Base-by-base conservation (phyloP, 106 monocot species). In the Narthecium ossifragum region DNA sequence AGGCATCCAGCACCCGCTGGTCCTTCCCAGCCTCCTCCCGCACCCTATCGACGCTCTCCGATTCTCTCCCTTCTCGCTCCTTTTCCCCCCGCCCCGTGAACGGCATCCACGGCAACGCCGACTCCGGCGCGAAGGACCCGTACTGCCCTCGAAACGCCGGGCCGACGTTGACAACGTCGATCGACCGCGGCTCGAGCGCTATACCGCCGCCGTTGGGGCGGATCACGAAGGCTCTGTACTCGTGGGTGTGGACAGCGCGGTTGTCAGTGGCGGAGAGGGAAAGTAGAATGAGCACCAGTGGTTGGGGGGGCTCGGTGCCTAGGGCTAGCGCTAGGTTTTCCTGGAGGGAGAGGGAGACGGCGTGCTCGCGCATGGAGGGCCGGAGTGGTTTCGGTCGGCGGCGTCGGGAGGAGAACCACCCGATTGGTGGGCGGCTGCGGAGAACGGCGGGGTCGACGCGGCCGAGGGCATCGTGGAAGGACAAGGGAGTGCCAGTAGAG, bases 351-450 rank as follows among this genome's bases (percentile, higher is more conserved):
- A 55, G 31, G 54, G 86, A 78, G 9, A 73, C 67, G 27, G 81
- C 53, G 55, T 64, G 24, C 47, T 86, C 86, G 43, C 86, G 70
- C 81, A 86, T 86, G 51, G 81, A 86, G 56, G 86, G 81, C 31
- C 74, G 81, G 53, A 78, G 68, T 0, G 71, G 64, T 14, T 81
- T 63, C 25, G 45, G 60, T 20, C 81, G 77, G 60, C 82, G 82
- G n/a, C n/a, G n/a, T n/a, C n/a, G n/a, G 22, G 64, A 60, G 29
- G 70, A 73, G 82, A 82, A 82, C 77, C 77, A 82, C 24, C 80
- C 75, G 23, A 79, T 17, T 31, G 39, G 54, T 14, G 54, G 7
- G 46, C 51, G 41, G 51, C 20, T n/a, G 55, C 17, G 34, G 59
- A 34, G 34, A 61, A 37, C n/a, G 46, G 31, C 20, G 28, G 30